phyloP scores from a whole-genome alignment of 768 basidiomycete species.

The Lactifluus pinguis region DNA sequence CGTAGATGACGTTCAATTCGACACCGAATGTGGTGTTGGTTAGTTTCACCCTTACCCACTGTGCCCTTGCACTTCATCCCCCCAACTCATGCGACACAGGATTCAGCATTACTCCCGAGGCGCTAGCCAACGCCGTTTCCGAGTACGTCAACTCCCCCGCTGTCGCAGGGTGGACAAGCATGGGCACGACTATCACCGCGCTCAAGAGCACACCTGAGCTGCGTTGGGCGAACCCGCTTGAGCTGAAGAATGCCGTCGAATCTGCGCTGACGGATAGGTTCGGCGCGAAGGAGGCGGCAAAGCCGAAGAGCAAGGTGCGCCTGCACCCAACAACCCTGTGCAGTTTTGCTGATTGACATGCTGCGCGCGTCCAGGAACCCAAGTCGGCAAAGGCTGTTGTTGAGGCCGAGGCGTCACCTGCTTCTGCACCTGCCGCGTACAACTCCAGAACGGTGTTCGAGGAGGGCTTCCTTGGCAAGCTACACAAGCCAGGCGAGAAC shows the following conservation, averaged over 20 bases:
- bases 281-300: slow-evolving; percentile 60
- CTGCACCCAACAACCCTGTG: not conserved
- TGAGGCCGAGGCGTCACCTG: slow-evolving; percentile 29
- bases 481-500: slow-evolving; percentile 93
- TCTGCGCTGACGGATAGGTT: slow-evolving; percentile 55
- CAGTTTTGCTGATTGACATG: not conserved
- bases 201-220: slow-evolving; percentile 54
- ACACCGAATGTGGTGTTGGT: slow-evolving; percentile 84
- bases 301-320: slow-evolving; percentile 57
- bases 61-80: not conserved
- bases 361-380: slow-evolving; percentile 30
- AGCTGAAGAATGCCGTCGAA: slow-evolving; percentile 77
- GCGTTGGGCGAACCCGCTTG: slow-evolving; percentile 78
- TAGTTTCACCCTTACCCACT: slow-evolving; percentile 25
- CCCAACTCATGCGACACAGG: slow-evolving; percentile 36
- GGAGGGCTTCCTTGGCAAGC: slow-evolving; percentile 86
- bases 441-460: slow-evolving; percentile 64
- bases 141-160: slow-evolving; percentile 48
- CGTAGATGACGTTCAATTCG: slow-evolving; percentile 60
- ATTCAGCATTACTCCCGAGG: slow-evolving; percentile 61
- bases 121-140: slow-evolving; percentile 48
- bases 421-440: slow-evolving; percentile 27
- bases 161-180: slow-evolving; percentile 62
- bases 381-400: slow-evolving; percentile 28
- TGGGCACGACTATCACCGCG: slow-evolving; percentile 57